These are phyloP conservation scores for Heterobasidion irregulare DNA, from an alignment of 1,284 basidiomycete genomes.

Conservation along the genomic window DNA sequence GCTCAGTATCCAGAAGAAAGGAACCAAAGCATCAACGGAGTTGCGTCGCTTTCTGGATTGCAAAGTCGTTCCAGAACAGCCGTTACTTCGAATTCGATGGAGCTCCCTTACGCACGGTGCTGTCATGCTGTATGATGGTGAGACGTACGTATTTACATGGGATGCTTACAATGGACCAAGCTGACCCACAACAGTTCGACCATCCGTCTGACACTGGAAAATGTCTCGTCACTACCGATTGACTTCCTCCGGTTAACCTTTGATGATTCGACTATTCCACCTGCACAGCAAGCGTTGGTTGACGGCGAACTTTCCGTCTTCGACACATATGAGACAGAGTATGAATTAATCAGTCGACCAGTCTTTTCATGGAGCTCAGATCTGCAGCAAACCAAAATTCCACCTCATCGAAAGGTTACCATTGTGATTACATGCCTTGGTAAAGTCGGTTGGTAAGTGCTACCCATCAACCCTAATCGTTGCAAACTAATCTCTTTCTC, in stretches of 20 bases:
- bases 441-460: constrained; percentile 81
- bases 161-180: not conserved
- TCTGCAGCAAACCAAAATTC: constrained; percentile 46
- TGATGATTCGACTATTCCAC: constrained; percentile 79
- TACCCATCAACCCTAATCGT: not conserved
- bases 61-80: constrained; percentile 78
- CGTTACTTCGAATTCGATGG: constrained; percentile 76
- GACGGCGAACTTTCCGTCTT: constrained; percentile 78
- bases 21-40: constrained; percentile 19
- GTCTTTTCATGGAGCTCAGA: constrained; percentile 72
- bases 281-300: constrained; percentile 66
- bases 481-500: not conserved
- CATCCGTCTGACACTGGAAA: constrained; percentile 82
- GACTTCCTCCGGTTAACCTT: constrained; percentile 84
- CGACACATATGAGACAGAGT: constrained; percentile 88
- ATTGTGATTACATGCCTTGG: constrained; percentile 74
- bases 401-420: constrained; percentile 63
- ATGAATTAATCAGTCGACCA: constrained; percentile 69
- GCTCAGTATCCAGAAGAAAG: constrained; percentile 22
- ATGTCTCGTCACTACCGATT: constrained; percentile 74
- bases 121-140: constrained; percentile 90
- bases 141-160: constrained; percentile 49
- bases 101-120: constrained; percentile 88
- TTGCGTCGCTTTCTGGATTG: constrained; percentile 57
- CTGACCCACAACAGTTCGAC: constrained; percentile 44